Base-by-base conservation (phyloP, 139 green algal species). In the Chlamydomonas urium region DNA sequence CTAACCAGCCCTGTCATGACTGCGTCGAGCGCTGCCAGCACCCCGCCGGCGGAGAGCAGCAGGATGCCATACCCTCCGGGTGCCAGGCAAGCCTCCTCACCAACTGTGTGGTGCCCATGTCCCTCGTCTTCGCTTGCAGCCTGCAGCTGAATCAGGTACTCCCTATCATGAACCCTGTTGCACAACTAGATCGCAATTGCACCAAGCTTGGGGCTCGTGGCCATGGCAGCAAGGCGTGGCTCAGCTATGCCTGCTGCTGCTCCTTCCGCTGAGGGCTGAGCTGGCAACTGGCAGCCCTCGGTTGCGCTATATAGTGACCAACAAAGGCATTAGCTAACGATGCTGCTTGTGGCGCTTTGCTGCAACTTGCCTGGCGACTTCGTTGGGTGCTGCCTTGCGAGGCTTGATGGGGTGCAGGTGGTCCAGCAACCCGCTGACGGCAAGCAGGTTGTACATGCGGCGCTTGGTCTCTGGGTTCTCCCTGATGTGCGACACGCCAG, bases 381-480 rank as follows among this genome's bases (percentile, higher is more conserved):
- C 73, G 23, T 69, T 35, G 1, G 81, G n/a, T 0, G 75, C 83
- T 21, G 81, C 81, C 14, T 45, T 60, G 2, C 72, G 59, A 0
- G 82, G 73, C 59, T 79, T 80, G 5, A 88, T n/a, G n/a, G 65
- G 35, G 0, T 66, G 23, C 5, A 86, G 60, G 33, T 78, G 62
- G 23, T 86, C 79, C 24, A 84, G 31, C 74, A 86, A 35, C 17
- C 77, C 79, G 42, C 76, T 80, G 23, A 75, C 75, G 0, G 66
- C 45, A 3, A 88, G 47, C 36, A 86, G 50, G 66, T 80, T 84
- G 73, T 89, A 78, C 28, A 88, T 57, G 23, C 82, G 36, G 1
- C 83, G 73, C 62, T 89, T 89, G 1, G 80, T 89, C 53, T 89
- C 80, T 0, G 71, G 42, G 38, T 86, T 69, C 66, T 89, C 83